These are phyloP conservation scores for Sugiyamaella grinbergsii DNA, from an alignment of 1,139 yeast genomes.

Conservation along the genomic window DNA sequence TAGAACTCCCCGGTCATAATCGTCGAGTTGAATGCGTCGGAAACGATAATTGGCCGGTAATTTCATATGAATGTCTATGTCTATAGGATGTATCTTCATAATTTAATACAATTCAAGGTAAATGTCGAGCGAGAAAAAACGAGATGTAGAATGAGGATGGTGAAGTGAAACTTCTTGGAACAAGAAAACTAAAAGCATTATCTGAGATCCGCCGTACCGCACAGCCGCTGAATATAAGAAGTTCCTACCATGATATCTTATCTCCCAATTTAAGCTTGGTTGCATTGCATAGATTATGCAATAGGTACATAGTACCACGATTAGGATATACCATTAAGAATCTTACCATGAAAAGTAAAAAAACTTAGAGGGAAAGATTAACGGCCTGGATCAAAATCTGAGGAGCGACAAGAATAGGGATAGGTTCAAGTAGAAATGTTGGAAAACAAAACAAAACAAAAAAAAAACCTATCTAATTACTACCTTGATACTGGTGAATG, in stretches of 20 bases:
- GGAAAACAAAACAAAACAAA: no score
- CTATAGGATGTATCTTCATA: constrained; percentile 17
- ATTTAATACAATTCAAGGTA: no score
- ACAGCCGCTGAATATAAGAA: no score
- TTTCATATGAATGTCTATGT: constrained; percentile 17
- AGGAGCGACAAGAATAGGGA: no score
- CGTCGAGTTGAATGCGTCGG: constrained; percentile 49
- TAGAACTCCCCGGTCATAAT: constrained; percentile 49
- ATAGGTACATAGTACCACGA: background rate
- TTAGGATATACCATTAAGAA: constrained; percentile 15
- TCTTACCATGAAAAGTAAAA: constrained; percentile 4
- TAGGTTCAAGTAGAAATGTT: no score
- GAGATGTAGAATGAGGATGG: background rate
- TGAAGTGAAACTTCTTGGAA: background rate
- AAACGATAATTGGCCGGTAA: constrained; percentile 55
- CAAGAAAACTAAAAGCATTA: no score
- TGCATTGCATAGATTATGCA: constrained; percentile 14
- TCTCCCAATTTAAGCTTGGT: constrained; percentile 13
- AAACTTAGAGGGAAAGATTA: no score
- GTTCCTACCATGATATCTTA: constrained; percentile 12
- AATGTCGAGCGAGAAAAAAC: background rate
- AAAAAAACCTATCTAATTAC: no score
- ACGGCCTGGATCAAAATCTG: no score
- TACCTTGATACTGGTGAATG: no score
- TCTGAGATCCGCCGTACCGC: constrained; percentile 3